Conservation (phyloP, 805 yeast species). For the Starmerella bombi region DNA sequence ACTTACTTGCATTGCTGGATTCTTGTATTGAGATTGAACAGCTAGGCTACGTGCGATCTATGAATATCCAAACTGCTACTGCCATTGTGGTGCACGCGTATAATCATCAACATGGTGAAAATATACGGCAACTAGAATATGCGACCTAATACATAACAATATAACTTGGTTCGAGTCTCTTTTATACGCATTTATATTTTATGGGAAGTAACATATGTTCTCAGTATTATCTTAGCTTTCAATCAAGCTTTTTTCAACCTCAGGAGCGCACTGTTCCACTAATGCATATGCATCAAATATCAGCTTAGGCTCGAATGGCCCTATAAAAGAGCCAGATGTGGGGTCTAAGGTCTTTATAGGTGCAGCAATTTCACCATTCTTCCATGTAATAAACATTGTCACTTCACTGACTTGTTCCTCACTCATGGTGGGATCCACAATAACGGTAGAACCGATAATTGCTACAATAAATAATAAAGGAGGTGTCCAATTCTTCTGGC, state of each 20-base stretch:
- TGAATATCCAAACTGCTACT: conserved; percentile 95
- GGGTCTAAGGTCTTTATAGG: conserved; percentile 63
- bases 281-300: conserved; percentile 44
- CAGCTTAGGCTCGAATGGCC: conserved; percentile 26
- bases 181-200: not conserved
- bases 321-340: conserved; percentile 39
- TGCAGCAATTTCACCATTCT: conserved; percentile 49
- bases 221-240: not conserved
- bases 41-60: conserved; percentile 80
- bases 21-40: conserved; percentile 84
- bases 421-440: conserved; percentile 77
- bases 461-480: conserved; percentile 72
- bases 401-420: conserved; percentile 83
- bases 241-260: conserved; percentile 31
- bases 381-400: conserved; percentile 65
- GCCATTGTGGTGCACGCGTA: conserved; percentile 91
- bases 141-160: not conserved
- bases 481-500: conserved; percentile 38
- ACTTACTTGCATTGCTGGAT: conserved; percentile 66
- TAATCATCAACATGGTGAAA: conserved; percentile 24
- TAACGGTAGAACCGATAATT: conserved; percentile 46
- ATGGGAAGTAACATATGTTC: not conserved
- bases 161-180: no score
- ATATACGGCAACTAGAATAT: conserved; percentile 1
- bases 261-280: conserved; percentile 47